These are phyloP conservation scores for Nemania abortiva DNA, from an alignment of 2,329 filamentous ascomycete species.

Conservation along the genomic window DNA sequence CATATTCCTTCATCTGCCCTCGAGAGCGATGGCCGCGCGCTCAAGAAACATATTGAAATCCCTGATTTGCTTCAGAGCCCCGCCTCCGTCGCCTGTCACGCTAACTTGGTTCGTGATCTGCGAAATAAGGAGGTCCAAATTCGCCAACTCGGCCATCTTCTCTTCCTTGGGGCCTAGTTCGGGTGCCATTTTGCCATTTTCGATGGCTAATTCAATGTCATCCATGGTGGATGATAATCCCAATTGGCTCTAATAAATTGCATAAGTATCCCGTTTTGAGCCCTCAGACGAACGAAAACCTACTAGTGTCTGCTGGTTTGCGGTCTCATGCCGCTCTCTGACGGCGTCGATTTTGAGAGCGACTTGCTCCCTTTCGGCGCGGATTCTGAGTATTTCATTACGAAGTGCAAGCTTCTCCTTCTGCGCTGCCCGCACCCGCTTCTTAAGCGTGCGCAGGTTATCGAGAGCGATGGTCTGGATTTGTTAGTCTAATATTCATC, in stretches of 20 bases:
- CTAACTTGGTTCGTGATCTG: slow-evolving; percentile 67
- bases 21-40: slow-evolving; percentile 68
- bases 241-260: slow-evolving; percentile 57
- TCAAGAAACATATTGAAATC: slow-evolving; percentile 75
- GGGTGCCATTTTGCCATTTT: slow-evolving; percentile 62
- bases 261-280: slow-evolving; percentile 12
- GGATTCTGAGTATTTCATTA: slow-evolving; percentile 70
- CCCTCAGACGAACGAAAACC: slow-evolving; percentile 39
- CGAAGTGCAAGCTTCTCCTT: slow-evolving; percentile 68
- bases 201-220: slow-evolving; percentile 70
- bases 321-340: slow-evolving; percentile 69
- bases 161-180: slow-evolving; percentile 60
- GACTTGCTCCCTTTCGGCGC: slow-evolving; percentile 71
- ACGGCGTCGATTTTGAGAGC: slow-evolving; percentile 72
- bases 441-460: slow-evolving; percentile 67
- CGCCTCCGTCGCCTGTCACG: slow-evolving; percentile 62
- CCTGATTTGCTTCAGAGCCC: slow-evolving; percentile 66
- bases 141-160: slow-evolving; percentile 64
- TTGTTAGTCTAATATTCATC: slow-evolving; percentile 25
- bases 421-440: slow-evolving; percentile 68
- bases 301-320: slow-evolving; percentile 65
- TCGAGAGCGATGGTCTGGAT: slow-evolving; percentile 69
- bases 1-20: slow-evolving; percentile 51
- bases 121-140: slow-evolving; percentile 69
- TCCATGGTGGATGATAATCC: slow-evolving; percentile 70